Base-by-base conservation (phyloP, 768 basidiomycete species). In the Trametes coccinea region DNA sequence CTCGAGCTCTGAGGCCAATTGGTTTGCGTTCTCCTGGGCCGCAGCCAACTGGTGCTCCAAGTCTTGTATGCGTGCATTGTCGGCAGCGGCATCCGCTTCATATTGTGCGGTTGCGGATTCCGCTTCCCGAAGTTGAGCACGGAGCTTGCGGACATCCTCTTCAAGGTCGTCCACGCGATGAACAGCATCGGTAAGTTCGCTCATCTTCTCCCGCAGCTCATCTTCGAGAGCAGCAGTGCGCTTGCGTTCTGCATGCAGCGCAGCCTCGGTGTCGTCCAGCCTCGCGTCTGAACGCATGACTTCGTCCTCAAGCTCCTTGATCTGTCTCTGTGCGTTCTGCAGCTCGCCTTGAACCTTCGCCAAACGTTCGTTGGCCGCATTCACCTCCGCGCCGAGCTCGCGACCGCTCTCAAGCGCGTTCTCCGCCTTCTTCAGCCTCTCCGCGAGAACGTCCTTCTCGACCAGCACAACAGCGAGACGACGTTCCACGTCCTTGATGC, bases 361-460 rank as follows among this genome's bases (percentile, higher is more conserved):
- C 40, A 88, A 75, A 17, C 82, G 80, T 57, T 85, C 80, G 61
- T 90, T 88, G 17, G 87, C 88, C 43, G 85, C 84, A 60, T 79
- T 81, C 58, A 91, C 69, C 53, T 87, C 87, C 0, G 82, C 82
- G 2, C 89, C 90, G 1, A 91, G 78, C 48, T 91, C 91, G 63
- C 82, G 81, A 40, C 82, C 87, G 55, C 76, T 82, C 70, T 85
- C 87, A 53, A 92, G 74, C 11, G 83, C 81, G 30, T 72, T 76
- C 66, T 92, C 89, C 0, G 87, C 88, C 67, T 87, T 87, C 62
- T 79, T 78, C 0, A 84, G 85, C 37, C 88, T 80, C 53, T 86
- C 84, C 8, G 78, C 72, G 0, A 86, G 84, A 13, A 78, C 74
- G 61, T 88, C 80, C 51, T 81, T 76, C 60, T 88, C 86, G 2